These are phyloP conservation scores for Cryomyces antarcticus DNA, from an alignment of 495 filamentous ascomycete genomes.

Conservation along the genomic window DNA sequence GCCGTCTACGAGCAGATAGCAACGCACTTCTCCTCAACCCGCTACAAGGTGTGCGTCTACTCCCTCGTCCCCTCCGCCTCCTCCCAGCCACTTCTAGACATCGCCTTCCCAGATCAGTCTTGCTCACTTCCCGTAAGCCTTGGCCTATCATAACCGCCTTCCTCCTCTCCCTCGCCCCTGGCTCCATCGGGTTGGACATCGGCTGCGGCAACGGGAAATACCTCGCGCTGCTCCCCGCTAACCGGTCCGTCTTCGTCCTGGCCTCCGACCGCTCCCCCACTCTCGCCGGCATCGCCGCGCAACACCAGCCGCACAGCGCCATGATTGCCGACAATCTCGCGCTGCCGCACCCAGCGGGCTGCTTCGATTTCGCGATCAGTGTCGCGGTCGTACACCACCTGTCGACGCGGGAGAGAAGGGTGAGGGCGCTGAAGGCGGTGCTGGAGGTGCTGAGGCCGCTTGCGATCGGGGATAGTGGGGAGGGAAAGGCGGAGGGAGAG, in stretches of 20 bases:
- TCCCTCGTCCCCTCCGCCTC: conserved; percentile 1
- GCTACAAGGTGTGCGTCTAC: conserved; percentile 51
- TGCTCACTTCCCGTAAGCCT: conserved; percentile 30
- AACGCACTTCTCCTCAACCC: conserved; percentile 79
- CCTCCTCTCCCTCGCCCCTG: conserved; percentile 34
- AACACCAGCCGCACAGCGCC: conserved; percentile 32
- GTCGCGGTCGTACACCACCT: conserved; percentile 92
- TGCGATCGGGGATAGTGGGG: neutral
- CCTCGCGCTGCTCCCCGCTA: conserved; percentile 56
- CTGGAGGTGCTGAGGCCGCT: conserved; percentile 39
- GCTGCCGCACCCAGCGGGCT: conserved; percentile 43
- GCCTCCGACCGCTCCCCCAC: conserved; percentile 71
- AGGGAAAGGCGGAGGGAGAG: conserved; percentile 1
- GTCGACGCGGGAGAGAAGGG: conserved; percentile 56
- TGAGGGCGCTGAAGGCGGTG: conserved; percentile 51
- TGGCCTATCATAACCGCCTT: conserved; percentile 86
- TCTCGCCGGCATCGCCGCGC: conserved; percentile 50
- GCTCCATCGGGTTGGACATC: conserved; percentile 67
- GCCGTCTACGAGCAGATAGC: conserved; percentile 88
- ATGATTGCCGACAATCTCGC: conserved; percentile 51
- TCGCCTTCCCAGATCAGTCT: neutral
- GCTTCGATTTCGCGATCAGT: conserved; percentile 84
- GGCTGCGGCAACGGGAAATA: conserved; percentile 98
- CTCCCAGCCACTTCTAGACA: neutral
- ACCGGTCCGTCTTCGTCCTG: conserved; percentile 58